phyloP scores from a whole-genome alignment of 208 protist species.

The Crithidia expoeki region DNA sequence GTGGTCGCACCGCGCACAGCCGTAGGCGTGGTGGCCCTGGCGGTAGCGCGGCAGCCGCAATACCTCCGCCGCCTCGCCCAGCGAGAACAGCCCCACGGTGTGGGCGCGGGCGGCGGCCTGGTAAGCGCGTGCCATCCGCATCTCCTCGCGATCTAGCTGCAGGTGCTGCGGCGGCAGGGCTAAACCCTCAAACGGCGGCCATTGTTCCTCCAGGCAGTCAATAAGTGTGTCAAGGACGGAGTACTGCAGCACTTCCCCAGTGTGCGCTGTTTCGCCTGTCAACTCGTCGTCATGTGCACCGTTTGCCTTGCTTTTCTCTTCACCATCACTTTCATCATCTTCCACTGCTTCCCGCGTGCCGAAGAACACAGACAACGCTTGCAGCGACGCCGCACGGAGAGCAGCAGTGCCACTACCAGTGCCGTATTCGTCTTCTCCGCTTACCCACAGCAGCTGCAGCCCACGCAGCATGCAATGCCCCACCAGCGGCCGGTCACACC shows the following conservation, averaged over 20 bases:
- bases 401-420: not conserved
- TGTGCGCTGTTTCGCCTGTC: not conserved
- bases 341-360: not conserved
- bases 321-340: slow-evolving; percentile 11
- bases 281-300: not conserved
- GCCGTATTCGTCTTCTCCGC: not conserved
- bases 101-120: slow-evolving; percentile 23
- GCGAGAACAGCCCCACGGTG: slow-evolving; percentile 32
- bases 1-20: slow-evolving; percentile 63
- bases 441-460: slow-evolving; percentile 24
- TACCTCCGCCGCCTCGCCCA: slow-evolving; percentile 36
- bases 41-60: slow-evolving; percentile 43
- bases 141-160: slow-evolving; percentile 40
- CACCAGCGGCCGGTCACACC: slow-evolving; percentile 63
- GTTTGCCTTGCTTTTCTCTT: not conserved
- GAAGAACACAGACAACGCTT: slow-evolving; percentile 18
- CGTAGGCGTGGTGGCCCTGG: slow-evolving; percentile 45
- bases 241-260: slow-evolving; percentile 2
- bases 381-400: slow-evolving; percentile 2
- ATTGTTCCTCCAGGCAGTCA: slow-evolving; percentile 49
- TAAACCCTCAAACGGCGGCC: slow-evolving; percentile 58
- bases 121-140: slow-evolving; percentile 42
- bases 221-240: slow-evolving; percentile 14
- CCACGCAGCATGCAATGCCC: slow-evolving; percentile 55
- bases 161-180: slow-evolving; percentile 38